Evolutionary conservation across 192 early-diverging fungal species (phyloP), one percentile per base, ranked within the genome.

Genomic region (Dimargaris cristalligena): DNA sequence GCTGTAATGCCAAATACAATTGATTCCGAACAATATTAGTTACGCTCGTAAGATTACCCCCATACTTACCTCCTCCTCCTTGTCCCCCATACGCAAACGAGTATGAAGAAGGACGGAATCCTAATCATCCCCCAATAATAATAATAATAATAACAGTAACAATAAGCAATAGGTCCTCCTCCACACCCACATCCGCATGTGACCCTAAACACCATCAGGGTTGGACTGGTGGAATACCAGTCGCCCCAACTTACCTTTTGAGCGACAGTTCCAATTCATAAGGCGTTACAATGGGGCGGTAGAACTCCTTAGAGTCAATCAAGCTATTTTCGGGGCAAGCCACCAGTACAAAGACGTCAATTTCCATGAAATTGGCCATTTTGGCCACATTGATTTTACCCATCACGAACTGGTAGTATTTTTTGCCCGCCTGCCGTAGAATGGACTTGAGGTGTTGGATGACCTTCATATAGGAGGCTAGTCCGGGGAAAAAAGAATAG

Each of bases 341-440:
- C 6, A 95, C 87, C 31, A 94, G 73, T 4, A 92, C 88, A 67
- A 88, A 96, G 20, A 77, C 80, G 60, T 99, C 85, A 51, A 98
- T 89, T 69, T 99, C 95, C 63, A 89, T 78, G 61, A 99, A 97
- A 57, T 99, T 99, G 33, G 87, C 94, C 68, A 99, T 82, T 67
- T 99, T 99, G 52, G 89, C 87, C 0, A 91, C 87, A 60, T 89
- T 93, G 14, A 93, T 82, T 61, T 97, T 96, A 46, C 95, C 95
- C 64, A 99, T 88, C 1, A 87, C 83, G 60, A 92, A 84, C 25
- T 90, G 67, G 62, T 95, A 91, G 10, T 77, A 76, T 66, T 94
- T 94, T 61, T 86, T 88, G 22, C 85, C 84, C 33, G 76, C 75
- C 2, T 71, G 63, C 10, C 70, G 72, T 46, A 95, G 81, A 48